A percentile compares a stretch with the other conserved stretches of the same genome.
Conservation (phyloP, 148 eudicot genomes). For the Bassia scoparia region DNA sequence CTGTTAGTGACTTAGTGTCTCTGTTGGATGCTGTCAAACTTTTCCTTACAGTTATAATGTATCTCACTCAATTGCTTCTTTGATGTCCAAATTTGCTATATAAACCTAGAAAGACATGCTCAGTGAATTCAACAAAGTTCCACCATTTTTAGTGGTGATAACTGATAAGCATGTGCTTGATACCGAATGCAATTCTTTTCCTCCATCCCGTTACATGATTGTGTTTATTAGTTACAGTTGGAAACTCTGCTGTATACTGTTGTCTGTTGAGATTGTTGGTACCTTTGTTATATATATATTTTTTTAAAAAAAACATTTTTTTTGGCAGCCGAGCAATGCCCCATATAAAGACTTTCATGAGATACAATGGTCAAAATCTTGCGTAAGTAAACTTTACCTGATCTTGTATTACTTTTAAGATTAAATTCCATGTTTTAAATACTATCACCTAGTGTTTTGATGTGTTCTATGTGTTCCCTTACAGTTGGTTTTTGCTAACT, state of each 20-base stretch:
- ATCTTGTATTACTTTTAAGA: neutral
- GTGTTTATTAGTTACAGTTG: neutral
- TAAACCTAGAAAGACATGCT: neutral
- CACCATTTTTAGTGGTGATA: neutral
- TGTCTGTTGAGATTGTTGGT: slow-evolving; percentile 13
- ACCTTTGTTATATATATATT: slow-evolving; percentile 4
- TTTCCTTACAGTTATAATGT: neutral
- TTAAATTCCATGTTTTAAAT: slow-evolving; percentile 1
- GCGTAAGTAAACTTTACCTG: slow-evolving; percentile 55
- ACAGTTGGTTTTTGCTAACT: slow-evolving; percentile 92
- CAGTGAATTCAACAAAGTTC: neutral
- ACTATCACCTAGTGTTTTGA: slow-evolving; percentile 6
- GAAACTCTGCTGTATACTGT: neutral
- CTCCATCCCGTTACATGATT: neutral
- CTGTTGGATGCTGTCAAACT: neutral
- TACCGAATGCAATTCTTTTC: neutral
- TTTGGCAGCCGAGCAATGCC: slow-evolving; percentile 91
- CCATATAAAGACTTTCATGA: slow-evolving; percentile 86
- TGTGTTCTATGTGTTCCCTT: neutral
- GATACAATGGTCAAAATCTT: slow-evolving; percentile 81
- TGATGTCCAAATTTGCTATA: neutral
- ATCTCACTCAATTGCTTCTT: neutral
- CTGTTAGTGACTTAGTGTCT: no score
- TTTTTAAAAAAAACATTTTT: no score
- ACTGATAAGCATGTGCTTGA: neutral